Conservation (phyloP, 2,329 filamentous ascomycete genomes). For the Paradendryphiella salina region DNA sequence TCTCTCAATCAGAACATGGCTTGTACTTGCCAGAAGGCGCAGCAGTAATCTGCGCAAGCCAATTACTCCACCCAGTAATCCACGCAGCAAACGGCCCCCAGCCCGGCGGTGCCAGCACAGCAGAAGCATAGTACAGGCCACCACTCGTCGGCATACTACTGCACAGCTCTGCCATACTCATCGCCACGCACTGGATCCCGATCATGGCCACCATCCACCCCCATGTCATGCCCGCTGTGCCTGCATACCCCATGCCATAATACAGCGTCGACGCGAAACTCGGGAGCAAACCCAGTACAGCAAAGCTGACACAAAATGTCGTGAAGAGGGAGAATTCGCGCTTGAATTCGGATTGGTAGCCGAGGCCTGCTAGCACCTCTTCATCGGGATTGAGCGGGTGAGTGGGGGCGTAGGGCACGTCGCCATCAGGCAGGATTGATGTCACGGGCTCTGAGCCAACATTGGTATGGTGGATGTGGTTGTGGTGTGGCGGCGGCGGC, state of each 20-base stretch:
- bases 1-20: background rate
- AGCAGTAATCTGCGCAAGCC: constrained; percentile 67
- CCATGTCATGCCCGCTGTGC: constrained; percentile 64
- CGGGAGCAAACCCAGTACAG: constrained; percentile 70
- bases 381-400: constrained; percentile 59
- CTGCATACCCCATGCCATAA: constrained; percentile 64
- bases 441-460: constrained; percentile 58
- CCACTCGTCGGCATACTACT: constrained; percentile 73
- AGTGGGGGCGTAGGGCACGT: constrained; percentile 53
- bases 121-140: constrained; percentile 73
- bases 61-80: constrained; percentile 73
- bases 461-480: constrained; percentile 16
- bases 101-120: constrained; percentile 68
- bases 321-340: constrained; percentile 75
- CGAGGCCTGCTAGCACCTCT: constrained; percentile 63
- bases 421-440: constrained; percentile 55
- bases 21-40: constrained; percentile 57
- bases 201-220: constrained; percentile 74
- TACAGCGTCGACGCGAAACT: constrained; percentile 72
- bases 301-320: constrained; percentile 74
- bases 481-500: constrained; percentile 1
- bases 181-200: constrained; percentile 71
- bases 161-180: constrained; percentile 68
- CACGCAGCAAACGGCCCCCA: constrained; percentile 69
- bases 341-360: constrained; percentile 67